Evolutionary conservation across 192 early-diverging fungal genomes (phyloP).

Genomic region (Nowakowskiella sp.): DNA sequence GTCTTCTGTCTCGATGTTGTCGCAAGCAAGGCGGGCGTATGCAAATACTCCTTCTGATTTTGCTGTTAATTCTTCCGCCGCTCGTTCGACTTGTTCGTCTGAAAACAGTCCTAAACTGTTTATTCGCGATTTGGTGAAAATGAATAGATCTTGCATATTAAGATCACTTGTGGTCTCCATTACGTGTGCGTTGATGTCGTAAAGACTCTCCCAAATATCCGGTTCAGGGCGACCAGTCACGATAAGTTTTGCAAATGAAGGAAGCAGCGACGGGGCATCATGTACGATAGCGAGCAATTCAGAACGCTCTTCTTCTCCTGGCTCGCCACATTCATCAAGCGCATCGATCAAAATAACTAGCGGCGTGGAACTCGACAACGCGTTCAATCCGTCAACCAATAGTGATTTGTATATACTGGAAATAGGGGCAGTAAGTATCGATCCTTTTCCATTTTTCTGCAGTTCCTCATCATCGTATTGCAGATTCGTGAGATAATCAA

Average conservation of each 20-base stretch:
- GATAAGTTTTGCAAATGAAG: slow-evolving; percentile 10
- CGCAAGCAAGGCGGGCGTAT: not conserved
- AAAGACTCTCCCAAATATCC: slow-evolving; percentile 12
- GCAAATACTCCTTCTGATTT: slow-evolving; percentile 21
- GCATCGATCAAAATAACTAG: slow-evolving; percentile 16
- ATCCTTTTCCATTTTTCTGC: not conserved
- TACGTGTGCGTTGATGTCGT: not conserved
- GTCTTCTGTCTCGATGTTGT: not conserved
- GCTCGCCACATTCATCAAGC: slow-evolving; percentile 14
- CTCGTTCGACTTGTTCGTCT: too few species aligned
- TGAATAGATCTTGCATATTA: too few species aligned
- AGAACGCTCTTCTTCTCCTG: not conserved
- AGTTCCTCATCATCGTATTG: not conserved
- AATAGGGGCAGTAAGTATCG: not conserved
- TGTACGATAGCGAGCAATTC: slow-evolving; percentile 9
- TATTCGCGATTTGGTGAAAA: too few species aligned
- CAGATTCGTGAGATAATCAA: too few species aligned
- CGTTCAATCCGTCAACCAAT: not conserved
- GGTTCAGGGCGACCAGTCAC: slow-evolving; percentile 11
- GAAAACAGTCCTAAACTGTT: too few species aligned
- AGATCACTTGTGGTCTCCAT: too few species aligned
- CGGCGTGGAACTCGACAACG: not conserved
- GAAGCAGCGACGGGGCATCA: slow-evolving; percentile 1
- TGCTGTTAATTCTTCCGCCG: not conserved
- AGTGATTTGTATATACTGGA: not conserved